Base-by-base conservation (phyloP, 2,329 filamentous ascomycete genomes). In the Mollisia scopiformis region DNA sequence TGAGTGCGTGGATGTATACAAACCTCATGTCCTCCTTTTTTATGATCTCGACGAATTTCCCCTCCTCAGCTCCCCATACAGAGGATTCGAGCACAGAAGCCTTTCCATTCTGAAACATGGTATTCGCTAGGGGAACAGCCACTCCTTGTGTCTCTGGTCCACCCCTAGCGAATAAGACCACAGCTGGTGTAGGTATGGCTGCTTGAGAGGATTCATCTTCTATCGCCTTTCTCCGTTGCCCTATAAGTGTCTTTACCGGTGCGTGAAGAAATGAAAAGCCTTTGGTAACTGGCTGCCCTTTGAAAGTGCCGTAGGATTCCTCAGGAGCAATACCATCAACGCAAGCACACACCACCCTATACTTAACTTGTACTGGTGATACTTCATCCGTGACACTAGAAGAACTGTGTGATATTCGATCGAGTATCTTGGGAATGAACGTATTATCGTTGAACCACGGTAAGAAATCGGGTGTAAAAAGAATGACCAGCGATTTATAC, bases 61-160 rank as follows among this genome's bases (percentile, higher is more conserved):
- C 37, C 21, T 55, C 39, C 25, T 55, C 16, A 2, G 25, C 14
- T 16, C n/a, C 47, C 80, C 80, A 83, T 58, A 66, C 73, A 59
- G 75, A 79, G 1, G 78, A 76, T 28, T 83, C 71, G 7, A 91
- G 75, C 1, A 86, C 90, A 2, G 87, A 87, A 1, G 78, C 78
- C 27, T 78, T 80, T 49, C 87, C 89, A 62, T 88, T 94, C 39
- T 87, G 84, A 71, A 95, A 95, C 6, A 92, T 77, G 0, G 92
- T 96, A 69, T 92, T 91, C 41, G 91, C 88, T 27, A 95, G 77
- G 1, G 91, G 91, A 1, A 93, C 61, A 6, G 81, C 72, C 21
- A 69, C 39, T 10, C 13, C 8, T 10, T 21, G 4, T 43, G n/a
- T n/a, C 11, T 8, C 3, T 1, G 7, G 8, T 8, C 11, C 16